These are phyloP conservation scores for Chrysoporthe deuterocubensis DNA, from an alignment of 2,329 filamentous ascomycete species.

Conservation along the genomic window DNA sequence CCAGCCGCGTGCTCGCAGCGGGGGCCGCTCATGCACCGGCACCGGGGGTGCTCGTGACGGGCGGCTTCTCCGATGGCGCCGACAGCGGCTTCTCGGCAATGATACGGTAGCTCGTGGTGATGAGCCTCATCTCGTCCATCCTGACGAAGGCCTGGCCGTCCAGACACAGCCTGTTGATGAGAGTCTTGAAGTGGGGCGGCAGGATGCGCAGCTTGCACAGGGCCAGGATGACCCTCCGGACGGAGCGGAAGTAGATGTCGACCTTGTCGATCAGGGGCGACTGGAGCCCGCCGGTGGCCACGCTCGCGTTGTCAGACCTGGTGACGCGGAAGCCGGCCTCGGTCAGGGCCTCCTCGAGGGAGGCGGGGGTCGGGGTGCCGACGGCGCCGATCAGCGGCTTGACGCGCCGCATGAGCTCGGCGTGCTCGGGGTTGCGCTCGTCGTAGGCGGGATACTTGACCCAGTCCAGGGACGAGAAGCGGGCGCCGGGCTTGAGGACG, in stretches of 20 bases:
- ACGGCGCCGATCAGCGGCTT: slow-evolving; percentile 60
- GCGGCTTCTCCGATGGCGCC: neutral
- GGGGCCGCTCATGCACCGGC: neutral
- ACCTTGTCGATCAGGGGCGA: slow-evolving; percentile 58
- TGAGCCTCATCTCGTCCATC: slow-evolving; percentile 58
- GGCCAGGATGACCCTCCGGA: slow-evolving; percentile 52
- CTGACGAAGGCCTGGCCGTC: slow-evolving; percentile 59
- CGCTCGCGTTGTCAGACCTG: slow-evolving; percentile 55
- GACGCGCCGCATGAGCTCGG: slow-evolving; percentile 56
- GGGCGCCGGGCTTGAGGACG: slow-evolving; percentile 54
- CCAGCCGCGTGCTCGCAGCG: neutral
- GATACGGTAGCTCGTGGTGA: slow-evolving; percentile 56
- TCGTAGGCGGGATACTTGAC: slow-evolving; percentile 56
- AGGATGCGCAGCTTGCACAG: slow-evolving; percentile 51
- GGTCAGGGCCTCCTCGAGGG: slow-evolving; percentile 49
- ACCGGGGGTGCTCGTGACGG: neutral
- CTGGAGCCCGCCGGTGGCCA: slow-evolving; percentile 49
- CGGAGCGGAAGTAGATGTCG: slow-evolving; percentile 56
- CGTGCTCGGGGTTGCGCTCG: slow-evolving; percentile 49
- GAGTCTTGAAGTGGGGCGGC: slow-evolving; percentile 55
- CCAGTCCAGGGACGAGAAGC: slow-evolving; percentile 57
- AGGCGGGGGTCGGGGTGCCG: slow-evolving; percentile 54
- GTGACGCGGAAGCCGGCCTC: slow-evolving; percentile 53
- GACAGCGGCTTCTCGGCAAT: slow-evolving; percentile 50
- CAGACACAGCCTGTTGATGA: slow-evolving; percentile 57